These are phyloP conservation scores for Epichloe sp. DNA, from an alignment of 2,329 filamentous ascomycete genomes.

Conservation along the genomic window DNA sequence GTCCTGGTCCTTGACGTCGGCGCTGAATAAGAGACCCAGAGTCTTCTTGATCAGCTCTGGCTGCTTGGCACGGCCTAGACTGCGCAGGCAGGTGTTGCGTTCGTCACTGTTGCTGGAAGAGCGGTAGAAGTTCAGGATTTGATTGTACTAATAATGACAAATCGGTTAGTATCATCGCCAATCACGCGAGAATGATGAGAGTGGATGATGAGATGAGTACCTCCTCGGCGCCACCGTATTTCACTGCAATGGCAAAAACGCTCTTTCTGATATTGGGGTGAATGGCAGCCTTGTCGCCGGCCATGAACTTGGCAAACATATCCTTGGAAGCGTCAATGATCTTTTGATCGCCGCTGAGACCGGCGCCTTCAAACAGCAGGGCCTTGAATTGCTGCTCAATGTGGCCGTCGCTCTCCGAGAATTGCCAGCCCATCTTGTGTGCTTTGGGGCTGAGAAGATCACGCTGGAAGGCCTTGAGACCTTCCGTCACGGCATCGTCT, in stretches of 20 bases:
- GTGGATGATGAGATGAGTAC: conserved; percentile 24
- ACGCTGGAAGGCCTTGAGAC: conserved; percentile 71
- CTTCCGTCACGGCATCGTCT: conserved; percentile 57
- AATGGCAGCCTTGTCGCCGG: conserved; percentile 66
- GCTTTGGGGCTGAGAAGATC: conserved; percentile 66
- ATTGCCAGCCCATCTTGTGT: conserved; percentile 79
- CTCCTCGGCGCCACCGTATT: conserved; percentile 75
- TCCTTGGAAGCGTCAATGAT: conserved; percentile 72
- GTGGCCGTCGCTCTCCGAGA: conserved; percentile 73
- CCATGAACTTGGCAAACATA: conserved; percentile 78
- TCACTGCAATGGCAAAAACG: conserved; percentile 74
- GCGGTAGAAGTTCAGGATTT: conserved; percentile 62
- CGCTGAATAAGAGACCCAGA: conserved; percentile 58
- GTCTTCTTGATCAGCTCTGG: conserved; percentile 73
- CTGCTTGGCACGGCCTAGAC: conserved; percentile 64
- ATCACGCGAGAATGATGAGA: background rate
- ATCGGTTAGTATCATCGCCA: background rate
- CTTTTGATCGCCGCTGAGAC: conserved; percentile 63
- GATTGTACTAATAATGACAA: conserved; percentile 47
- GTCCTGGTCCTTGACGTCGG: conserved; percentile 86
- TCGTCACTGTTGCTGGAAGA: conserved; percentile 61
- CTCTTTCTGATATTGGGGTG: conserved; percentile 84
- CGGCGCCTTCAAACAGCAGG: conserved; percentile 75
- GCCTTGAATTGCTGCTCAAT: conserved; percentile 91
- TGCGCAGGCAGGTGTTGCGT: conserved; percentile 80